Evolutionary conservation across 768 basidiomycete species (phyloP), one percentile per base, ranked within the genome.

Genomic region (Kockovaella imperatae): DNA sequence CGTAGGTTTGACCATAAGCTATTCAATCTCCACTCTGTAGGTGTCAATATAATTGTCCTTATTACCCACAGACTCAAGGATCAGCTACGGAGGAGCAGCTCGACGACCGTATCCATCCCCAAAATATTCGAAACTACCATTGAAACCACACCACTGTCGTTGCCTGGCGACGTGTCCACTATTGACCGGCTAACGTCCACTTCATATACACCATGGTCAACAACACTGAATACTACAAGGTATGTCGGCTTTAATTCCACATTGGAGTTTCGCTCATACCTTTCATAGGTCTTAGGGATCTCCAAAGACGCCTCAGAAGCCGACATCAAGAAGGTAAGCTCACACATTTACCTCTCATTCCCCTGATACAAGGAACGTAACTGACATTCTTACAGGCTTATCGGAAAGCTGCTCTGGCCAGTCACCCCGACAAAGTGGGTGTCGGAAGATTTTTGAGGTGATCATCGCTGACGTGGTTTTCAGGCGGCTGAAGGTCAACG

Each of bases 241-340:
- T 60, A 24, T 43, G 58, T 30, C 28, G 10, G 18, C 29, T 34
- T 24, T 5, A 15, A 8, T 20, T 18, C 20, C 25, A 5, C 32
- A 18, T 24, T 6, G n/a, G n/a, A 20, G 5, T 5, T 15, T 18
- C 36, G 57, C 49, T 52, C 28, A 46, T 30, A 31, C 21, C 34
- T 10, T 7, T 24, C 10, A 5, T 29, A 64, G 62, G 72, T 80
- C 1, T 77, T 96, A 20, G 88, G 85, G 53, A 67, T 96, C 45
- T 71, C 74, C 58, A 85, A 80, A 71, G 73, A 74, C 35, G 93
- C 90, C 35, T 71, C 72, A 1, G 73, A 75, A 18, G 87, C 89
- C 6, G 86, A 91, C 8, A 84, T 97, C 65, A 96, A 95, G 74
- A 85, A 82, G 60, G 91, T 55, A 23, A 47, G 59, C n/a, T n/a